Evolutionary conservation across 352 stramenopile species (phyloP), one percentile per base, ranked within the genome.

Genomic region (Phytophthora hibernalis): DNA sequence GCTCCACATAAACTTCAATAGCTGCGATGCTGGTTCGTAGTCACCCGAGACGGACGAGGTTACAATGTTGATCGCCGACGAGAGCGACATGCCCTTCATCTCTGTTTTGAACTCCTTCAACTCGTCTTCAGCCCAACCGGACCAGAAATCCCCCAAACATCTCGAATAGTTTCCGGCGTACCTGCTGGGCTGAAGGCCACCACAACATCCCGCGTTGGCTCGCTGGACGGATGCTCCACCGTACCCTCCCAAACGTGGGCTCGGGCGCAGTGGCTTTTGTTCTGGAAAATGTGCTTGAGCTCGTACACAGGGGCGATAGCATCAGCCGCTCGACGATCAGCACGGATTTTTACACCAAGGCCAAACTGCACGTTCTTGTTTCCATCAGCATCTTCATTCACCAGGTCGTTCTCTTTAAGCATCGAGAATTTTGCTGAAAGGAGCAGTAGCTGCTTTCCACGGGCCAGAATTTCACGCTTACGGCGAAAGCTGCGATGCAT

Each of bases 351-450:
- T 30, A 96, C 82, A 33, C 87, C 87, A 13, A 75, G 72, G 30
- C 87, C 87, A 54, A 94, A 96, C 68, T 88, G 83, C 38, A 94
- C 84, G 58, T 94, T 94, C 70, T 93, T 96, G 78, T 94, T 94
- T 49, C 87, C 87, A 3, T 92, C 67, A 1, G 87, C 87, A 60
- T 96, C 87, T 70, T 91, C 85, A 54, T 94, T 95, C 40, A 96
- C 78, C n/a, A 92, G 50, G 16, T 96, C 87, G 26, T 85, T 90
- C 42, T 93, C 85, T 54, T 94, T 96, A 20, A 93, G 82, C 87
- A 96, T 96, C 12, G 84, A 90, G 31, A 96, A 96, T 55, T 96
- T 96, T 56, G 87, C 87, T 53, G 87, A 92, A 13, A 96, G 71
- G 35, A 96, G 67, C 45, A 96, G 48, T 10, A 96, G 58, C 54